Conservation (phyloP, 2,329 filamentous ascomycete species). For the Hymenoscyphus repandus region DNA sequence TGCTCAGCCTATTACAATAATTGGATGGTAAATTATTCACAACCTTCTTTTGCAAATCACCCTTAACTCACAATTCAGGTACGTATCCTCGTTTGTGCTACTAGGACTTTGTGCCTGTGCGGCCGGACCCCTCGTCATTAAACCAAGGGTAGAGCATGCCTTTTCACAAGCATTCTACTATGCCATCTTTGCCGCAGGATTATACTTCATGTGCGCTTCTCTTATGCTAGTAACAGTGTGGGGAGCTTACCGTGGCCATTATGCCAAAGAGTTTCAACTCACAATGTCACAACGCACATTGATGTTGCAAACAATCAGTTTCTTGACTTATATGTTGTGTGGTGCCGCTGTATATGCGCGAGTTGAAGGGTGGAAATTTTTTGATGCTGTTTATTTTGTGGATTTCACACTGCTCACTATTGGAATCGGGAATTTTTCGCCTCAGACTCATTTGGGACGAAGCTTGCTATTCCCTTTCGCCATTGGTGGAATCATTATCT, state of each 20-base stretch:
- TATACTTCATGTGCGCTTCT: constrained; percentile 75
- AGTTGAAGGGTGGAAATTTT: constrained; percentile 69
- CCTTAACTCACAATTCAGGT: constrained; percentile 31
- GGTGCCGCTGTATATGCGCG: constrained; percentile 71
- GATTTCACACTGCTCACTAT: constrained; percentile 65
- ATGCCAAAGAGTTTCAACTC: constrained; percentile 71
- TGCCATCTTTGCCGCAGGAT: constrained; percentile 66
- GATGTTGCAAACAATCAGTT: constrained; percentile 84
- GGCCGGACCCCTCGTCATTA: constrained; percentile 47
- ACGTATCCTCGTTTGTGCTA: constrained; percentile 58
- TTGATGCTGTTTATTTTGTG: constrained; percentile 75
- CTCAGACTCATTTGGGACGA: constrained; percentile 50
- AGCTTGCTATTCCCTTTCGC: constrained; percentile 79
- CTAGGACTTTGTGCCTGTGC: constrained; percentile 63
- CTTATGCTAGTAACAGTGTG: constrained; percentile 75
- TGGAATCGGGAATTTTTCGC: constrained; percentile 53
- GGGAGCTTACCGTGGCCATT: constrained; percentile 65
- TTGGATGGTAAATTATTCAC: constrained; percentile 57
- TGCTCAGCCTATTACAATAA: constrained; percentile 77
- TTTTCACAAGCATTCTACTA: constrained; percentile 85
- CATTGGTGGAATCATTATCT: constrained; percentile 74
- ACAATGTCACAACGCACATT: constrained; percentile 78
- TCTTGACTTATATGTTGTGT: constrained; percentile 74
- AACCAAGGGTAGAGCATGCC: constrained; percentile 49
- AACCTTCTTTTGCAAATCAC: constrained; percentile 31